Evolutionary conservation across 257 asterid species (phyloP).

Genomic region (Solanum ahanhuiri): DNA sequence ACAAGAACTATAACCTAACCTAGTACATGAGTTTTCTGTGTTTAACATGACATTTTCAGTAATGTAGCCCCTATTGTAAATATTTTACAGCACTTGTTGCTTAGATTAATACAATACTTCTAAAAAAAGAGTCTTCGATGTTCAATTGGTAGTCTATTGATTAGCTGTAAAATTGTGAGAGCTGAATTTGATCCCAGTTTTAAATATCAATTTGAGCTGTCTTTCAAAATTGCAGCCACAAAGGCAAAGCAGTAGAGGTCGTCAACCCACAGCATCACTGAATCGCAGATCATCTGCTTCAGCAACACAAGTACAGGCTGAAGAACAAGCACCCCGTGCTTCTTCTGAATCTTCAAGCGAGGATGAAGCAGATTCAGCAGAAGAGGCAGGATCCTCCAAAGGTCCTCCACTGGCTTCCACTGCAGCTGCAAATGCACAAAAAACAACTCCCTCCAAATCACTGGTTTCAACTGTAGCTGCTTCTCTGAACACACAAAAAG

Average conservation of each 20-base stretch:
- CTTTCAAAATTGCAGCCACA: conserved; percentile 6
- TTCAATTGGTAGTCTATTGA: not conserved
- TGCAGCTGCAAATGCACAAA: conserved; percentile 31
- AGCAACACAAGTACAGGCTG: conserved; percentile 3
- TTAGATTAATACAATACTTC: not conserved
- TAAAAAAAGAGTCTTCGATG: too few relatives aligned
- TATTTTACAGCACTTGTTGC: not conserved
- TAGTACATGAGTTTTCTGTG: too few relatives aligned
- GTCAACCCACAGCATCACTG: conserved; percentile 25
- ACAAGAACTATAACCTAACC: not conserved
- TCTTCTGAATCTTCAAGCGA: conserved; percentile 33
- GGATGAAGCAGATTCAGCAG: conserved; percentile 30
- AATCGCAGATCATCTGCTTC: conserved; percentile 19
- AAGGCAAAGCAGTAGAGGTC: conserved; percentile 25
- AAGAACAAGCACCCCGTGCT: conserved; percentile 31
- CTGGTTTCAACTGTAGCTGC: conserved; percentile 19
- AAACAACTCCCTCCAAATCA: conserved; percentile 25
- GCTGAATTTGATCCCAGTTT: not conserved
- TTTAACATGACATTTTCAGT: not conserved
- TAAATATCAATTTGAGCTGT: not conserved
- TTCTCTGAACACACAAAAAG: conserved; percentile 34
- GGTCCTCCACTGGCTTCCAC: conserved; percentile 23
- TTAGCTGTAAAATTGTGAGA: not conserved
- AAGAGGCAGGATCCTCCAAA: conserved; percentile 29
- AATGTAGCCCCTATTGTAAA: not conserved